Conservation (phyloP, 2,329 filamentous ascomycete species). For the Paecilomyces dactylethromorphus region DNA sequence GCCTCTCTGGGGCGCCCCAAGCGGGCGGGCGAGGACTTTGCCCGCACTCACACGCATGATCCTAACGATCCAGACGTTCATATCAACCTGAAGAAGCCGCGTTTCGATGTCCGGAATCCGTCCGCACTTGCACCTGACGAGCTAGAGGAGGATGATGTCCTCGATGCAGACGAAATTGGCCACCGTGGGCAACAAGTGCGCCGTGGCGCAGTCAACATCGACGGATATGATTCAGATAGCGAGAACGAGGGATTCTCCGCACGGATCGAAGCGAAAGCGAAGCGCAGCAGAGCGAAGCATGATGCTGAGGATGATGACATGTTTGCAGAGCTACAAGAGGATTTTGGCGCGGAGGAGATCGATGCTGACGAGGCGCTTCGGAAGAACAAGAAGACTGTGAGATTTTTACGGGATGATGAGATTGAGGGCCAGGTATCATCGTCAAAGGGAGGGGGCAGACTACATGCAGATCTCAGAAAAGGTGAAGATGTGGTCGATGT, state of each 20-base stretch:
- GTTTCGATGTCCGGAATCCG: constrained; percentile 92
- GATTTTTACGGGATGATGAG: constrained; percentile 54
- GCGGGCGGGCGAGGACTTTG: constrained; percentile 74
- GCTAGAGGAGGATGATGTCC: constrained; percentile 64
- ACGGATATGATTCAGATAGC: constrained; percentile 90
- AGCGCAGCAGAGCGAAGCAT: constrained; percentile 25
- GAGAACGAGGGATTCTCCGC: constrained; percentile 86
- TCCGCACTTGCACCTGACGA: constrained; percentile 82
- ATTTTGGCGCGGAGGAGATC: constrained; percentile 48
- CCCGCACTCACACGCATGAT: constrained; percentile 64
- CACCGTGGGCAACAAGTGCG: constrained; percentile 66
- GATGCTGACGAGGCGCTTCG: constrained; percentile 44
- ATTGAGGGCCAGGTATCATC: constrained; percentile 74
- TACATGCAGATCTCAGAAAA: constrained; percentile 50
- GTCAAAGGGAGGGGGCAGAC: constrained; percentile 67
- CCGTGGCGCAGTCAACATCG: constrained; percentile 89
- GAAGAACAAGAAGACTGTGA: constrained; percentile 57
- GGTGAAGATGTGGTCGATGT: constrained; percentile 50
- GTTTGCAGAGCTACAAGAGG: constrained; percentile 68
- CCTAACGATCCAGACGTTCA: constrained; percentile 39
- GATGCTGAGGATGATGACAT: constrained; percentile 59
- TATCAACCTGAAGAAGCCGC: constrained; percentile 63
- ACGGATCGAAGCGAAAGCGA: constrained; percentile 57
- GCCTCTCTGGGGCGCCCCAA: constrained; percentile 69
- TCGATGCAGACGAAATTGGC: constrained; percentile 91